These are phyloP conservation scores for Leccinum imitatum DNA, from an alignment of 768 basidiomycete species.

Conservation along the genomic window DNA sequence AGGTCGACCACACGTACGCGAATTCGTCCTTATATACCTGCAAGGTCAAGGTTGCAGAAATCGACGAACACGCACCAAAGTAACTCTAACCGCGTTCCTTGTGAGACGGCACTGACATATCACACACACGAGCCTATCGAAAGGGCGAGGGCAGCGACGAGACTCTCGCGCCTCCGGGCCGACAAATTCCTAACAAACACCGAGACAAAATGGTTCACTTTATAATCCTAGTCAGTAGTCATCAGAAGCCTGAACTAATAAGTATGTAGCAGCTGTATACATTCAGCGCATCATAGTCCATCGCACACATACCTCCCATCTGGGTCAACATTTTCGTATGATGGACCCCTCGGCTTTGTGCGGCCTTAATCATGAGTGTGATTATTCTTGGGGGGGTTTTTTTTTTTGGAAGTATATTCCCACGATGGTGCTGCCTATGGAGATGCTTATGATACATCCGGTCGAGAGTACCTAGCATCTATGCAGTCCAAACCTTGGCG, in stretches of 20 bases:
- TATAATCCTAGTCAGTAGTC: not conserved
- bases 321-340: not conserved
- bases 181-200: not conserved
- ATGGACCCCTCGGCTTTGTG: not conserved
- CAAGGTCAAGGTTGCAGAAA: not conserved
- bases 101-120: no score
- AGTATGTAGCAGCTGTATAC: not conserved
- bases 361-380: not conserved
- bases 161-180: not conserved
- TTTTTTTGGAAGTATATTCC: not conserved
- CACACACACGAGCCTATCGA: not conserved
- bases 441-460: not conserved
- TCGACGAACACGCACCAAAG: not conserved
- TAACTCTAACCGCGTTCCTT: not conserved
- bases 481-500: conserved; percentile 81
- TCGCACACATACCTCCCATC: not conserved
- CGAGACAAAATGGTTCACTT: not conserved
- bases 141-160: not conserved
- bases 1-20: not conserved
- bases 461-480: conserved; percentile 11
- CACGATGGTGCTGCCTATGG: not conserved
- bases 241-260: not conserved
- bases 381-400: not conserved
- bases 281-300: not conserved
- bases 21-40: not conserved